Evolutionary conservation across 768 basidiomycete genomes (phyloP).

Genomic region (Suillus decipiens): DNA sequence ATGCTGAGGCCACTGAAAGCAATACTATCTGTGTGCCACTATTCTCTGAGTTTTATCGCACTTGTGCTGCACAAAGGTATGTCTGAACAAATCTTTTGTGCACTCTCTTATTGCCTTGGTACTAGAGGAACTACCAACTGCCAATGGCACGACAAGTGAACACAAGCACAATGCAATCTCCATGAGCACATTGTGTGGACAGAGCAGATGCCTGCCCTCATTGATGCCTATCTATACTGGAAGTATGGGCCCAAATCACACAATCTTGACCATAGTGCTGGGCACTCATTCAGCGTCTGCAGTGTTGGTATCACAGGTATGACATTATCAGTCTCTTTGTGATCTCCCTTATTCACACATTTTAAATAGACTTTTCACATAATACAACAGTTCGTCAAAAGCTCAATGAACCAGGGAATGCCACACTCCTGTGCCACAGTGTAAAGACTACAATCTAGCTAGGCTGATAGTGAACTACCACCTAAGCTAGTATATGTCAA

Average conservation of each 20-base stretch:
- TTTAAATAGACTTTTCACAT: not conserved
- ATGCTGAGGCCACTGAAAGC: not conserved
- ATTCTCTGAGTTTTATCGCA: not conserved
- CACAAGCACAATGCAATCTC: not conserved
- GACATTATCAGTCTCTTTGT: not conserved
- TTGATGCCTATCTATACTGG: not conserved
- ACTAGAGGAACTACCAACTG: not conserved
- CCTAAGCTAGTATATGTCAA: no score
- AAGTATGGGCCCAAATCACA: not conserved
- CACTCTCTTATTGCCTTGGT: not conserved
- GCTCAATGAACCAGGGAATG: not conserved
- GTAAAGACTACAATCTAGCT: no score
- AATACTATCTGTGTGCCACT: not conserved
- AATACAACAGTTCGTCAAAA: not conserved
- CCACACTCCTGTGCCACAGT: not conserved
- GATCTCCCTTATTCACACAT: not conserved
- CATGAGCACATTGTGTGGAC: not conserved
- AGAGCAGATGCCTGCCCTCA: not conserved
- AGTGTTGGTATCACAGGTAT: not conserved
- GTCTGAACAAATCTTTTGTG: not conserved
- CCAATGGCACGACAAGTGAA: not conserved
- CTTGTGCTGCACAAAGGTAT: not conserved
- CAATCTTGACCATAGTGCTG: not conserved
- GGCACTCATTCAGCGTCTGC: not conserved
- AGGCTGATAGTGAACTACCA: no score